phyloP scores from a whole-genome alignment of 2,329 filamentous ascomycete genomes.

The Fonsecaea erecta region DNA sequence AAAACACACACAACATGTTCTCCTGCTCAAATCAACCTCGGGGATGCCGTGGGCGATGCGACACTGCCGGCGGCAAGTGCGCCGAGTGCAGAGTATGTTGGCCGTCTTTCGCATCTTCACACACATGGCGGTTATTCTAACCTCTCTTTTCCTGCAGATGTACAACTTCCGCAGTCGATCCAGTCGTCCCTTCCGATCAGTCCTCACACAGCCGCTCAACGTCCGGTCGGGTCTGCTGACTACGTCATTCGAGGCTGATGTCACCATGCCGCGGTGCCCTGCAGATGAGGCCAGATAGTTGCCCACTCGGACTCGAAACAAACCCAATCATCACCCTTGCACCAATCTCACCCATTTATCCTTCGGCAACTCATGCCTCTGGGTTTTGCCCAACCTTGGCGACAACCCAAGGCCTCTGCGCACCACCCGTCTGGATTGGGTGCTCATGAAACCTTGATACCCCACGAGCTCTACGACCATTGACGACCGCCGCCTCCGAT shows the following conservation, averaged over 20 bases:
- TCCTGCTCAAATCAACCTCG: conserved; percentile 55
- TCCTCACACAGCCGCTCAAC: conserved; percentile 48
- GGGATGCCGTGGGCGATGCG: conserved; percentile 54
- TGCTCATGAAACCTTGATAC: conserved; percentile 13
- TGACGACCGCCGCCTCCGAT: conserved; percentile 20
- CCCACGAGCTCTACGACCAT: conserved; percentile 14
- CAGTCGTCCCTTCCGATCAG: conserved; percentile 46
- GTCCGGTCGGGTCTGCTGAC: conserved; percentile 45
- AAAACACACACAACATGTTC: conserved; percentile 49
- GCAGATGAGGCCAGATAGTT: conserved; percentile 27
- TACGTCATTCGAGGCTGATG: conserved; percentile 32
- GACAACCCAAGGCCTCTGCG: background rate
- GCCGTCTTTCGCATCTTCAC: background rate
- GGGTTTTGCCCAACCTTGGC: background rate
- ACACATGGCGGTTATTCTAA: conserved; percentile 21
- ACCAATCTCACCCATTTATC: conserved; percentile 9
- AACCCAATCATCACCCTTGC: conserved; percentile 11
- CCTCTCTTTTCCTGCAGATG: conserved; percentile 29
- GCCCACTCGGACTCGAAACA: background rate
- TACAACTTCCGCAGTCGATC: conserved; percentile 40
- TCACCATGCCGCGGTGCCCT: conserved; percentile 31
- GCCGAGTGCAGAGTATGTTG: conserved; percentile 51
- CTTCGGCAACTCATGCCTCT: background rate
- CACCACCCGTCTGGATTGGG: background rate
- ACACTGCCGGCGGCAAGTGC: conserved; percentile 50